Base-by-base conservation (phyloP, 257 asterid species). In the Plectranthus barbatus region DNA sequence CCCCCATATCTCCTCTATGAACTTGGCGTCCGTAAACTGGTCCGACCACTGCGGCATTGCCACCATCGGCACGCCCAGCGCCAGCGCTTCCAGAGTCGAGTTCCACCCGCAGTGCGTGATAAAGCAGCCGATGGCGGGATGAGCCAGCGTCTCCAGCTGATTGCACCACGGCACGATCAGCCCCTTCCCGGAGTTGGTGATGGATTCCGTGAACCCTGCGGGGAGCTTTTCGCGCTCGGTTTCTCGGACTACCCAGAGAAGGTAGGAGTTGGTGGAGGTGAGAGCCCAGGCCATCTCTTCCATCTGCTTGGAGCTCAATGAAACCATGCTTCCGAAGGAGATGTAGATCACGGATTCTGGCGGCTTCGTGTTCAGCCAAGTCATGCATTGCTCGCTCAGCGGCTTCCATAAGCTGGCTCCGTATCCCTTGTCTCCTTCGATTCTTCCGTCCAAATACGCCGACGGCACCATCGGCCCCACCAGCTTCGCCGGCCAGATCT, bases 401-500 rank as follows among this genome's bases (percentile, higher is more conserved):
- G 93, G 93, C 77, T 80, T 83, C 95, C 95, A 86, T 40, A 86
- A 23, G 68, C 92, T 86, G 56, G 90, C 89, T 64, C 95, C 95
- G 34, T 86, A 84, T 1, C 84, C 80, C 26, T 47, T 71, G 73
- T 86, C 92, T 36, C 77, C 87, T 66, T 84, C 84, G 9, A 84
- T 84, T 64, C 83, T 71, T 18, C 71, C 80, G 40, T 86, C 95
- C 54, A 86, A 21, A 67, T 84, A 84, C 21, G 82, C 73, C 2
- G 90, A 86, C 18, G 95, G 95, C 7, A 86, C 84, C 87, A 83
- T 81, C 17, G 94, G 87, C 19, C 90, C 94, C 10, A 85, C 71
- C 31, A 81, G 71, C 52, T 72, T 79, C 13, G 83, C 90, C 2
- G 94, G 88, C 84, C 84, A 86, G 0, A 63, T 4, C 21, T 81